Conservation (phyloP, 2,329 filamentous ascomycete genomes). For the Ceratocystis cubensis region DNA sequence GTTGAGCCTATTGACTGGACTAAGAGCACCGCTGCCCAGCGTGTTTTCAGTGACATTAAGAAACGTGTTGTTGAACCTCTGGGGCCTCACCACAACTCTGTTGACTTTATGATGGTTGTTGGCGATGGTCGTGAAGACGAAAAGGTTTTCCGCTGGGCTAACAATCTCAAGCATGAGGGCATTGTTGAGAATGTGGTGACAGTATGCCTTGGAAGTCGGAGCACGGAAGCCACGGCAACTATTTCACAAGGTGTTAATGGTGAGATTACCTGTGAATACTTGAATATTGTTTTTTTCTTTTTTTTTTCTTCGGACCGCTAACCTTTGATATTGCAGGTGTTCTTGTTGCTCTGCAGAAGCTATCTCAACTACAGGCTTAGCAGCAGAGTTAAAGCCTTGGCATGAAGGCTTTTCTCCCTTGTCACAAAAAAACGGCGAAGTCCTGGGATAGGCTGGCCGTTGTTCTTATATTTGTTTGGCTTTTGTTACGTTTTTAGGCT, state of each 20-base stretch:
- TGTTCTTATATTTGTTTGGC: not conserved
- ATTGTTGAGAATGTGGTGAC: conserved; percentile 61
- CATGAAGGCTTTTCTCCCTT: not conserved
- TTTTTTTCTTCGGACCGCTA: conserved; percentile 2
- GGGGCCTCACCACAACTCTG: conserved; percentile 30
- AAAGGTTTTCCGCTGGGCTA: conserved; percentile 88
- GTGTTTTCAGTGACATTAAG: conserved; percentile 48
- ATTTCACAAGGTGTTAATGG: conserved; percentile 86
- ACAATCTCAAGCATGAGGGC: conserved; percentile 50
- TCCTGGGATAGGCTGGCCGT: not conserved
- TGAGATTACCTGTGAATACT: conserved; percentile 33
- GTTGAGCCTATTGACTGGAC: conserved; percentile 80
- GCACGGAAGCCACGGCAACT: conserved; percentile 76
- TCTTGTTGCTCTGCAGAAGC: conserved; percentile 33
- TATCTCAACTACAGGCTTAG: conserved; percentile 27
- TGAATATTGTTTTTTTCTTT: not conserved
- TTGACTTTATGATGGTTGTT: conserved; percentile 80
- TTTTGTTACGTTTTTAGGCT: conserved; percentile 1
- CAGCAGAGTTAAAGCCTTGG: not conserved
- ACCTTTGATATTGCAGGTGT: conserved; percentile 28
- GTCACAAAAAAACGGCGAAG: not conserved
- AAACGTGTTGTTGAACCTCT: conserved; percentile 1
- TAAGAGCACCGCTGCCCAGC: conserved; percentile 69
- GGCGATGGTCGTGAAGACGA: conserved; percentile 91
- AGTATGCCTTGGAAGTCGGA: conserved; percentile 74